Conservation (phyloP, 2,329 filamentous ascomycete species). For the Pyrenochaeta sp. region DNA sequence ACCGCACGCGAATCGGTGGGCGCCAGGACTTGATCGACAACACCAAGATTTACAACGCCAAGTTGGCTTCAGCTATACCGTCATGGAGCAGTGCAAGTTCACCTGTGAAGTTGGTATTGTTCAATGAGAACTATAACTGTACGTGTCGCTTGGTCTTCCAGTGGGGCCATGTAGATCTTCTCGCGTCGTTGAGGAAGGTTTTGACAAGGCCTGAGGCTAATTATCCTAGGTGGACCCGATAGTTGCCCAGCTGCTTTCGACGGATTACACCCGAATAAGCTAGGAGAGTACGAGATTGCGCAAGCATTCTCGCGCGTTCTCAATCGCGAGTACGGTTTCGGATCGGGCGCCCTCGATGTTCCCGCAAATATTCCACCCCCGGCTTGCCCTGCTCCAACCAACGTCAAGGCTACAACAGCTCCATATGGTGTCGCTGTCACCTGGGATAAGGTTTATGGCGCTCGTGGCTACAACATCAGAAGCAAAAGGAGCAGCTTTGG, state of each 20-base stretch:
- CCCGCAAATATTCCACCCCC: constrained; percentile 5
- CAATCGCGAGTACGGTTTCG: constrained; percentile 6
- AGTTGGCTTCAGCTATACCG: constrained; percentile 3
- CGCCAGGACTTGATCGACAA: constrained; percentile 14
- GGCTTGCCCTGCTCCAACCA: background rate
- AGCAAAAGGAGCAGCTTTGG: constrained; percentile 4
- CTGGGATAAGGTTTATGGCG: constrained; percentile 4
- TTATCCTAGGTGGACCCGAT: constrained; percentile 1
- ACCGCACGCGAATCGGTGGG: constrained; percentile 9
- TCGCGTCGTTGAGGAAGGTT: too few species aligned
- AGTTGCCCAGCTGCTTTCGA: constrained; percentile 10
- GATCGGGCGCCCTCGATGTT: constrained; percentile 3
- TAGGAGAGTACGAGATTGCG: constrained; percentile 19
- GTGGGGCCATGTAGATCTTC: too few species aligned
- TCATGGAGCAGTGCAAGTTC: constrained; percentile 5
- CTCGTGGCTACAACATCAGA: constrained; percentile 10
- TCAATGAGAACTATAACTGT: constrained; percentile 11
- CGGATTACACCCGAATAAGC: constrained; percentile 13
- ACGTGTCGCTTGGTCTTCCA: background rate
- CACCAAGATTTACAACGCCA: constrained; percentile 10
- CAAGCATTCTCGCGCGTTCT: constrained; percentile 10
- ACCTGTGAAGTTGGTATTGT: constrained; percentile 2
- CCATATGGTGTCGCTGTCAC: constrained; percentile 7
- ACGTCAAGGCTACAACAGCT: background rate
- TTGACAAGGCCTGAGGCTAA: background rate